Percentiles rank a stretch among this genome's conserved stretches.
phyloP scores from a whole-genome alignment of 1,284 basidiomycete genomes.

The Earliella scabrosa region DNA sequence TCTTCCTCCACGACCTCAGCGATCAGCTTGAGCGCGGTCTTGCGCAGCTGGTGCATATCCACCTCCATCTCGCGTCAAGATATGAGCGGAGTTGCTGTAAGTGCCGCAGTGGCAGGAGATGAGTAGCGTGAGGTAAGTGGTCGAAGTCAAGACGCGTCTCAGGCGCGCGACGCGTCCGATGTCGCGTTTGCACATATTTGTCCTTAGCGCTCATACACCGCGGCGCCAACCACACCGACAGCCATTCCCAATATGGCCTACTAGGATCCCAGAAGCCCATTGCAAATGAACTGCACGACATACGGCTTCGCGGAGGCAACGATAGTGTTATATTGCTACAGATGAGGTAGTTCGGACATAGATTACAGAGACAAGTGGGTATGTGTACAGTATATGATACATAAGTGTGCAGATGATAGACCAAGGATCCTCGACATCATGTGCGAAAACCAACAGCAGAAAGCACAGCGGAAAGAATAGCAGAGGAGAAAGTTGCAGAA shows the following conservation, averaged over 20 bases:
- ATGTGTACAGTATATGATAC: slow-evolving; percentile 10
- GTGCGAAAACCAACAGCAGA: not conserved
- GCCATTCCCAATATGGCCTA: not conserved
- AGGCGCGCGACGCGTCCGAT: slow-evolving; percentile 8
- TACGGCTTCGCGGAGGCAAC: not conserved
- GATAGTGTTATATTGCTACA: slow-evolving; percentile 16
- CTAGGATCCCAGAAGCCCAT: not conserved
- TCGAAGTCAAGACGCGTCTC: not conserved
- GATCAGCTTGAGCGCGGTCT: slow-evolving; percentile 9
- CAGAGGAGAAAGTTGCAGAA: not conserved
- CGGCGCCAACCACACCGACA: not conserved
- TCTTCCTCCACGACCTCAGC: slow-evolving; percentile 9
- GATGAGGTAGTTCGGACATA: not conserved
- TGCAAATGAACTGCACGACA: too few species aligned
- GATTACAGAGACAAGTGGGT: too few species aligned
- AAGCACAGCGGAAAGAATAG: not conserved
- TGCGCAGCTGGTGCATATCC: slow-evolving; percentile 8
- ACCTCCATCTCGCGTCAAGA: slow-evolving; percentile 9
- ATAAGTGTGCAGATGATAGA: not conserved
- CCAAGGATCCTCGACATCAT: not conserved
- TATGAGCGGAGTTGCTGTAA: not conserved
- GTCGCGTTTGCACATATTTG: slow-evolving; percentile 23
- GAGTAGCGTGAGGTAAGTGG: not conserved
- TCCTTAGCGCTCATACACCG: not conserved
- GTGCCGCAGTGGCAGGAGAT: not conserved